These are phyloP conservation scores for Colletotrichum sp. DNA, from an alignment of 2,329 filamentous ascomycete genomes.

Conservation along the genomic window DNA sequence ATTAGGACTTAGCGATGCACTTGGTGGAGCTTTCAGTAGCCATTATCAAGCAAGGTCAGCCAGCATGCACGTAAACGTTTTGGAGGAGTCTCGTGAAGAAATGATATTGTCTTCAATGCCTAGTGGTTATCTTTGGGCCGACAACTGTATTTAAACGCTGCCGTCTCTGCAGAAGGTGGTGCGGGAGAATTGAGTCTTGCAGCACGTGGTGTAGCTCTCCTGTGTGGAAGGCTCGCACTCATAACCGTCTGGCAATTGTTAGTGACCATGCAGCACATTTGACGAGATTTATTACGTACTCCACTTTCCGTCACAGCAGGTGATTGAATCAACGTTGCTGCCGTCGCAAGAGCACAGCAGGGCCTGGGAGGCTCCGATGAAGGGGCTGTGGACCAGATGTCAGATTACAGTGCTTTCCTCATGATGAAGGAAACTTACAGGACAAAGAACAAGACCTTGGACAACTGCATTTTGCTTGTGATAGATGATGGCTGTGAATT, in stretches of 20 bases:
- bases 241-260: not conserved
- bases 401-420: not conserved
- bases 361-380: not conserved
- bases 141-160: not conserved
- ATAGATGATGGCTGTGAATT: not conserved
- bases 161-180: not conserved
- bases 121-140: not conserved
- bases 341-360: not conserved
- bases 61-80: not conserved
- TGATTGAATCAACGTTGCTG: not conserved
- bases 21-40: accelerated
- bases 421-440: not conserved
- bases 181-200: not conserved
- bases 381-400: not conserved
- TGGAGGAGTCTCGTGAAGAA: not conserved
- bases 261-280: not conserved
- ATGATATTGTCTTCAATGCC: accelerated
- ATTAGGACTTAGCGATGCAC: accelerated
- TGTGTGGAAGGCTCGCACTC: not conserved
- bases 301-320: not conserved
- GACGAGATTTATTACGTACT: not conserved
- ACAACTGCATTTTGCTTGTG: not conserved
- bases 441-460: not conserved
- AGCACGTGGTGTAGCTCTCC: not conserved
- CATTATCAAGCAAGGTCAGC: not conserved